phyloP scores from a whole-genome alignment of 176 grass and related monocot genomes.

The Avena sativa region DNA sequence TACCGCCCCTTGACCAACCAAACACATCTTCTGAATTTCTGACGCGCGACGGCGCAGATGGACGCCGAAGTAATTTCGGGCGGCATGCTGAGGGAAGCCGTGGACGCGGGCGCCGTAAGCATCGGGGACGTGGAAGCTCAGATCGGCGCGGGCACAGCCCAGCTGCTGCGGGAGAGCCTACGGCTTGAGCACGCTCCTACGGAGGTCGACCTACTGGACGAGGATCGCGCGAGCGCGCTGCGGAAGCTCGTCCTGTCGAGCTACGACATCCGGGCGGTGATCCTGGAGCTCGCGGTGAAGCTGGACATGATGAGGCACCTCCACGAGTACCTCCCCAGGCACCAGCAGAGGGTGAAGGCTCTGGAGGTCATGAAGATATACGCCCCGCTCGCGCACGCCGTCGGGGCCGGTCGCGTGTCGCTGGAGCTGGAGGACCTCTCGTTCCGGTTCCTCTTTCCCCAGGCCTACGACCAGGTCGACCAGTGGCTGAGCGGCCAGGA shows the following conservation, averaged over 20 bases:
- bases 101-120: conserved; percentile 63
- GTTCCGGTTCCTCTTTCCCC: conserved; percentile 76
- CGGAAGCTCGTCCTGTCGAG: conserved; percentile 74
- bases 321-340: conserved; percentile 60
- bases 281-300: conserved; percentile 72
- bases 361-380: conserved; percentile 89
- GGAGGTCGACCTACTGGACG: conserved; percentile 68
- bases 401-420: conserved; percentile 70
- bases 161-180: conserved; percentile 76
- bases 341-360: conserved; percentile 61
- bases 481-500: conserved; percentile 72
- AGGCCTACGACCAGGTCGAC: conserved; percentile 71
- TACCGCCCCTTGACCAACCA: no score
- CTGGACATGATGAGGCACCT: conserved; percentile 83
- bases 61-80: conserved; percentile 92
- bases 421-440: conserved; percentile 83
- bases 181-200: conserved; percentile 72
- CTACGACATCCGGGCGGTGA: conserved; percentile 85
- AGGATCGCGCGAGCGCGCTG: conserved; percentile 65
- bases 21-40: conserved; percentile 4
- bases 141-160: conserved; percentile 58
- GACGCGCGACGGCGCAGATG: conserved; percentile 56
- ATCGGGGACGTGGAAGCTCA: conserved; percentile 64
- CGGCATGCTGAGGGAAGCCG: conserved; percentile 70
- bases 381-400: conserved; percentile 82